Conservation (phyloP, 495 filamentous ascomycete species). For the Usnea hakonensis region DNA sequence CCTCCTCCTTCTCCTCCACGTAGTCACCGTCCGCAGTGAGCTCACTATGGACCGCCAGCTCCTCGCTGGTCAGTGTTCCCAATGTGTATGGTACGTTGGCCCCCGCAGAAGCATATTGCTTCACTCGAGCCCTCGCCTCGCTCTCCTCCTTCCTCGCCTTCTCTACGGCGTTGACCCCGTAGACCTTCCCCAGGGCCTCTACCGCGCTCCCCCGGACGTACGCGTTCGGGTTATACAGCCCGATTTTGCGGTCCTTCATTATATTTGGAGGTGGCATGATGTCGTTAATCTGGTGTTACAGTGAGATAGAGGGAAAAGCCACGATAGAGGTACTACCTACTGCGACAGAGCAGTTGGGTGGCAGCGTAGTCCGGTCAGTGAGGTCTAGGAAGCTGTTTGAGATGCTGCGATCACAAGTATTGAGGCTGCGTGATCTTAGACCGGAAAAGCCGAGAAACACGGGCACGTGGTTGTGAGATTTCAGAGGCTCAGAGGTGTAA, state of each 20-base stretch:
- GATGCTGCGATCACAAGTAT: background rate
- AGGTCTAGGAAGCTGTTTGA: background rate
- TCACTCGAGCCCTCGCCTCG: background rate
- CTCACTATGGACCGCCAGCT: background rate
- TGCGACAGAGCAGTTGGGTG: background rate
- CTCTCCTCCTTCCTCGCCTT: background rate
- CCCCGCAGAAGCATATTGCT: background rate
- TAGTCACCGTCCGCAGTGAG: too few relatives aligned
- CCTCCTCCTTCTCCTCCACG: too few relatives aligned
- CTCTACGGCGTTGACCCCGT: background rate
- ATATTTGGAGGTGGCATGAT: background rate
- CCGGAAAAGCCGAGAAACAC: background rate
- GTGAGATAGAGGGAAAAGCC: background rate
- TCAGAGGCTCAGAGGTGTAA: background rate
- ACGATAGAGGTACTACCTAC: background rate
- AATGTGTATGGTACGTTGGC: background rate
- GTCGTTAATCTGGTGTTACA: background rate
- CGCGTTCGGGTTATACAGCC: background rate
- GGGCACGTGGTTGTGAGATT: background rate
- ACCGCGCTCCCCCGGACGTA: background rate
- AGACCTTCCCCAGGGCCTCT: background rate
- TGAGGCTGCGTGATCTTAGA: background rate
- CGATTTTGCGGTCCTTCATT: background rate
- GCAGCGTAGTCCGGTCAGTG: background rate
- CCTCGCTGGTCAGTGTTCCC: background rate